Evolutionary conservation across 345 rosid species (phyloP).

Genomic region (Pistacia atlantica): DNA sequence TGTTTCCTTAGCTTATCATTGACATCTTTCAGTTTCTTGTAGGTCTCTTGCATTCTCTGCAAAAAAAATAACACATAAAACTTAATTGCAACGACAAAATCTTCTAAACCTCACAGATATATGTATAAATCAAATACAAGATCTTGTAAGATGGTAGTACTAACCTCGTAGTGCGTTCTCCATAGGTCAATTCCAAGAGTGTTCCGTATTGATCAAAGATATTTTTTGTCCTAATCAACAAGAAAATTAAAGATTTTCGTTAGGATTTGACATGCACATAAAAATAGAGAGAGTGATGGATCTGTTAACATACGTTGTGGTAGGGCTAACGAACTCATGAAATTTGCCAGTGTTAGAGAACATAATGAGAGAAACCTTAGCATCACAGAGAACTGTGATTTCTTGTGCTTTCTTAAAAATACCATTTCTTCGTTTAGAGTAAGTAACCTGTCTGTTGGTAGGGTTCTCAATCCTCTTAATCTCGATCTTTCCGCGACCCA

Average conservation of each 20-base stretch:
- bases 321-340: constrained; percentile 51
- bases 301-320: constrained; percentile 37
- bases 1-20: constrained; percentile 51
- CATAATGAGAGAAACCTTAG: constrained; percentile 63
- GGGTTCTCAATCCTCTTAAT: constrained; percentile 66
- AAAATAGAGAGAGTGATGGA: constrained; percentile 2
- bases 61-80: not conserved
- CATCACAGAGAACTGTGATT: constrained; percentile 72
- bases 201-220: constrained; percentile 48
- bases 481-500: constrained; percentile 71
- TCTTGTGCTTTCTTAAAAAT: constrained; percentile 70
- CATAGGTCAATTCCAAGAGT: constrained; percentile 53
- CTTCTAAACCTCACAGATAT: not conserved
- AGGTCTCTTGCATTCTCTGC: constrained; percentile 61
- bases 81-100: not conserved
- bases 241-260: not conserved
- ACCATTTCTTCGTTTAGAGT: constrained; percentile 61
- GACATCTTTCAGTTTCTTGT: constrained; percentile 49
- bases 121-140: not conserved
- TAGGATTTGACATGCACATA: not conserved
- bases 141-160: not conserved
- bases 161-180: constrained; percentile 58
- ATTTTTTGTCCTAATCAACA: constrained; percentile 39
- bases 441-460: constrained; percentile 66
- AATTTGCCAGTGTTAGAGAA: constrained; percentile 49